Percentiles rank a stretch among this genome's conserved stretches.
These are phyloP conservation scores for Mortierella sp. DNA, from an alignment of 371 early-diverging fungal genomes.

Conservation along the genomic window DNA sequence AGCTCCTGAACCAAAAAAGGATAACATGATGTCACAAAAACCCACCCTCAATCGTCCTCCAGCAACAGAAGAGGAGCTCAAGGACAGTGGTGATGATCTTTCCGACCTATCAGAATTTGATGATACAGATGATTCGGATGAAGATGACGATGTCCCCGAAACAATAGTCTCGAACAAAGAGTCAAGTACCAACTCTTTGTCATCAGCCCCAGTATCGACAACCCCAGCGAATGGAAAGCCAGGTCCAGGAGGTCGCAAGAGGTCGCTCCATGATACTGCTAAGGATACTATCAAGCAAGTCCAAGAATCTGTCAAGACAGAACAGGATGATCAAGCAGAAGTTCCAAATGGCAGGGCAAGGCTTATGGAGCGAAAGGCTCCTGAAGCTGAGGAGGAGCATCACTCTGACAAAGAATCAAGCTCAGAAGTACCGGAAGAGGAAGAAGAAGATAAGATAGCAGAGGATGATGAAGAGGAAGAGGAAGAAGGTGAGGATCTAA, in stretches of 20 bases:
- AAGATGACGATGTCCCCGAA: slow-evolving; percentile 38
- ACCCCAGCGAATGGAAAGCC: slow-evolving; percentile 8
- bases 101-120: slow-evolving; percentile 56
- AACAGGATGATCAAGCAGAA: slow-evolving; percentile 27
- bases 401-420: slow-evolving; percentile 30
- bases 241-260: slow-evolving; percentile 28
- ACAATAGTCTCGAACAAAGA: slow-evolving; percentile 17
- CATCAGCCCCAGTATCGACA: not conserved
- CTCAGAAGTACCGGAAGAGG: slow-evolving; percentile 33
- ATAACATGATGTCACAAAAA: slow-evolving; percentile 26
- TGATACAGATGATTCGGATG: slow-evolving; percentile 51
- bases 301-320: slow-evolving; percentile 17
- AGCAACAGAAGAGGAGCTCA: slow-evolving; percentile 40
- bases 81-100: slow-evolving; percentile 54
- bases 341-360: slow-evolving; percentile 32
- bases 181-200: slow-evolving; percentile 1
- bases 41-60: slow-evolving; percentile 40
- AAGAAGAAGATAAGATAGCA: slow-evolving; percentile 38
- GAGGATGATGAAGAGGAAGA: slow-evolving; percentile 40
- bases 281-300: slow-evolving; percentile 14
- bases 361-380: slow-evolving; percentile 27
- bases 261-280: slow-evolving; percentile 24
- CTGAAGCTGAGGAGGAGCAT: slow-evolving; percentile 18
- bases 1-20: slow-evolving; percentile 19
- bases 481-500: slow-evolving; percentile 24